A percentile compares a stretch with the other conserved stretches of the same genome.
Conservation (phyloP, 352 stramenopile species). For the Globisporangium takayamanum region DNA sequence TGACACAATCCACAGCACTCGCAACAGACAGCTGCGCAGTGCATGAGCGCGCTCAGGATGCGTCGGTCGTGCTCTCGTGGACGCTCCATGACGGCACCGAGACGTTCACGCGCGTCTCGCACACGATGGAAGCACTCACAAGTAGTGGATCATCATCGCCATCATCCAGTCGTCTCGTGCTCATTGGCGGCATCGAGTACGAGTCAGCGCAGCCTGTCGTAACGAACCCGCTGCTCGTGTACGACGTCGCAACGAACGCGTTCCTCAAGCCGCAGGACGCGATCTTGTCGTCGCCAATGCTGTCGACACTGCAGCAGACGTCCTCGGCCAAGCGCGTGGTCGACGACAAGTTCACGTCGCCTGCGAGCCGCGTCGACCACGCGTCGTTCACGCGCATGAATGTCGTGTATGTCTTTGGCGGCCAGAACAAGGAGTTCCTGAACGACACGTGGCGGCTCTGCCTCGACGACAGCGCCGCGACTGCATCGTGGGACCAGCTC, state of each 20-base stretch:
- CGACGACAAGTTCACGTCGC: slow-evolving; percentile 52
- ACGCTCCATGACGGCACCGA: slow-evolving; percentile 21
- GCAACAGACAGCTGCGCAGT: neutral
- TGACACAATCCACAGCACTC: neutral
- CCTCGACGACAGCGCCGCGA: slow-evolving; percentile 28
- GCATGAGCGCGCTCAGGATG: slow-evolving; percentile 10
- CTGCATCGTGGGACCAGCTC: slow-evolving; percentile 49
- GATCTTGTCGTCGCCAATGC: slow-evolving; percentile 36
- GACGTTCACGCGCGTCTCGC: slow-evolving; percentile 45
- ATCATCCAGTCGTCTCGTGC: slow-evolving; percentile 24
- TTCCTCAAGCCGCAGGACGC: slow-evolving; percentile 41
- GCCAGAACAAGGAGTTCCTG: slow-evolving; percentile 46
- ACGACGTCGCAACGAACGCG: slow-evolving; percentile 26
- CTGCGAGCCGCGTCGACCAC: slow-evolving; percentile 52
- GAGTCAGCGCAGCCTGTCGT: slow-evolving; percentile 64
- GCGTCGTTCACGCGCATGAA: slow-evolving; percentile 30
- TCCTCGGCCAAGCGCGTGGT: slow-evolving; percentile 5
- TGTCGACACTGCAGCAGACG: slow-evolving; percentile 3
- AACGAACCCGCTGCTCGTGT: slow-evolving; percentile 47
- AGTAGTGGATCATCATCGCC: neutral
- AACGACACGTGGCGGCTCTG: slow-evolving; percentile 62
- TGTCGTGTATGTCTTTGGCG: slow-evolving; percentile 45
- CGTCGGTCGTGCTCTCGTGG: slow-evolving; percentile 25
- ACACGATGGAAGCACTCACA: slow-evolving; percentile 28
- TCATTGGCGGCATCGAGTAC: slow-evolving; percentile 65